Conservation (phyloP, 2,329 filamentous ascomycete genomes). For the Fusarium aywerte region DNA sequence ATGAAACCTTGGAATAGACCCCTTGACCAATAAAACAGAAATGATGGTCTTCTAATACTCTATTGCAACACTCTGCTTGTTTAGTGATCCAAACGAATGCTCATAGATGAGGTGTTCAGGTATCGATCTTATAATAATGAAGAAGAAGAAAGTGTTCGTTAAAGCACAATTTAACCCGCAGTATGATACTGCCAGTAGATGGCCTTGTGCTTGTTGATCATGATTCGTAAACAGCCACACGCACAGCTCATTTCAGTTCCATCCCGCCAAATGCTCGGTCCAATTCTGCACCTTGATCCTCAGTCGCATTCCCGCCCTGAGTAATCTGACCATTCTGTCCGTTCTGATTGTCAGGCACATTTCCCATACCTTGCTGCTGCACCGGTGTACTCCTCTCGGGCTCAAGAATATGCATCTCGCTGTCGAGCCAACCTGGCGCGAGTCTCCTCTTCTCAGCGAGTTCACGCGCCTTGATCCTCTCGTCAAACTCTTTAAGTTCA, state of each 20-base stretch:
- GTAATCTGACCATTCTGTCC: conserved; percentile 14
- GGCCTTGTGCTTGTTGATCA: conserved; percentile 18
- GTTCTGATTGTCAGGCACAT: conserved; percentile 22
- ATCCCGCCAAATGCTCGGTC: conserved; percentile 68
- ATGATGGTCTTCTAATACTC: background rate
- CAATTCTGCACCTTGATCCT: conserved; percentile 65
- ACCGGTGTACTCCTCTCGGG: conserved; percentile 64
- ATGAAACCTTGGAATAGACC: background rate
- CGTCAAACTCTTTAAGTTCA: conserved; percentile 76
- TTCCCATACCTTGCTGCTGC: conserved; percentile 45
- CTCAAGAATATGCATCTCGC: conserved; percentile 74
- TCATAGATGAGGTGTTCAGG: background rate
- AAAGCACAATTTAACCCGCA: background rate
- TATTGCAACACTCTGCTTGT: too few relatives aligned
- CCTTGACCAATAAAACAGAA: background rate
- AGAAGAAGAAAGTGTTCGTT: background rate
- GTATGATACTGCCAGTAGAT: background rate
- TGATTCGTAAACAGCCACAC: conserved; percentile 17
- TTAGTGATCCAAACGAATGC: background rate
- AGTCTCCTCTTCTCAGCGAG: conserved; percentile 82
- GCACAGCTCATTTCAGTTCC: conserved; percentile 46
- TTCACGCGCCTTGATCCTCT: conserved; percentile 71
- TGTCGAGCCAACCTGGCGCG: conserved; percentile 84
- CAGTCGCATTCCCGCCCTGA: conserved; percentile 47
- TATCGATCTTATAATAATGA: background rate